Evolutionary conservation across 2,329 filamentous ascomycete genomes (phyloP), one percentile per base, ranked within the genome.

Genomic region (Monilinia polystroma): DNA sequence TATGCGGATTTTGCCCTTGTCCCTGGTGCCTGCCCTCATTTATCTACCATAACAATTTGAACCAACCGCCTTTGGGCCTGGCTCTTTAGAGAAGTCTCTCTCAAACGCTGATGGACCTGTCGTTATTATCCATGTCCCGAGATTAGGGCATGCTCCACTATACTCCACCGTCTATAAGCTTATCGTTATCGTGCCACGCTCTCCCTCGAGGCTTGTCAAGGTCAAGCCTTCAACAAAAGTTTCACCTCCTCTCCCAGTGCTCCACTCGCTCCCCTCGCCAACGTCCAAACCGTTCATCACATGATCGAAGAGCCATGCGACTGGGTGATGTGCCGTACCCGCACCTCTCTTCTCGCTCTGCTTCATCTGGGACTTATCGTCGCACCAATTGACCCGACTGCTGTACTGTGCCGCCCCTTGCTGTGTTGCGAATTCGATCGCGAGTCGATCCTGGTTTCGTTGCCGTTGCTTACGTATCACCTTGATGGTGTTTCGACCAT

Each of bases 281-380:
- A 12, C 16, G 38, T 32, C 16, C 35, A 51, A 38, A 51, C 26
- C 45, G 14, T 60, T 60, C 14, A 51, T 60, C 58, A 60, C 45
- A 60, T 60, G 58, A 60, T 60, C 12, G 12, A n/a, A 38, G 26
- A 35, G 3, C 43, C 29, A 49, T 59, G 57, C 43, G 43, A 23
- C 57, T 35, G 26, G 18, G 26, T 18, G 14, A 20, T 26, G 20
- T 49, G 1, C 43, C 20, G 47, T 3, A 29, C 16, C 11, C 29
- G 29, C 56, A n/a, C 29, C 43, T 14, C 45, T 32, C 20, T 23
- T 20, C 43, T 47, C 29, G 18, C 29, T 35, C 52, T 59, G 43
- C 57, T 47, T 59, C 18, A 49, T 35, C 57, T 49, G 57, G 43
- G 20, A 59, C 45, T 49, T n/a, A 59, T 59, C 43, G 57, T 54